Evolutionary conservation across 768 basidiomycete genomes (phyloP).

Genomic region (Calocera viscosa): DNA sequence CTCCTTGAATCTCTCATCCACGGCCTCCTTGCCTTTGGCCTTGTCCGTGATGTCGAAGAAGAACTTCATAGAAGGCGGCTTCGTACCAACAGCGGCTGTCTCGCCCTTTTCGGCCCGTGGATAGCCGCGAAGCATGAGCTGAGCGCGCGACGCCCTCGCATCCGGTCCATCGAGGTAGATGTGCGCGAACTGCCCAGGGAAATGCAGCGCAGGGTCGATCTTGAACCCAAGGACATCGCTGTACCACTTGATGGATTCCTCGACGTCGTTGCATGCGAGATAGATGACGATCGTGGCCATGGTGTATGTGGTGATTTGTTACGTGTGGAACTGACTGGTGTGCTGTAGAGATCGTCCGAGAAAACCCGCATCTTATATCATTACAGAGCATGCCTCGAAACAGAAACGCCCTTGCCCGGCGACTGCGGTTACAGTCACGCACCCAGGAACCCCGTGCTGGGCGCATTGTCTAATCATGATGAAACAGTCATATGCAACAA

Average conservation of each 20-base stretch:
- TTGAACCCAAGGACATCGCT: not conserved
- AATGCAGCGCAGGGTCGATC: not conserved
- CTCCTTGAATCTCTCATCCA: not conserved
- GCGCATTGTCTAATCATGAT: not conserved
- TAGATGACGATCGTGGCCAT: not conserved
- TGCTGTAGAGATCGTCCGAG: not conserved
- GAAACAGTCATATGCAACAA: not conserved
- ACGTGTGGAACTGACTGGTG: not conserved
- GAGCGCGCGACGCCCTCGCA: not conserved
- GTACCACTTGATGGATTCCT: not conserved
- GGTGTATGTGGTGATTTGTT: not conserved
- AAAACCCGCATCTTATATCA: not conserved
- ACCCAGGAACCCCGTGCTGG: not conserved
- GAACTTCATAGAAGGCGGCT: not conserved
- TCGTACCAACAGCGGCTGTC: not conserved
- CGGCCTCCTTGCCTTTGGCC: not conserved
- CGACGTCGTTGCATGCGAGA: slow-evolving; percentile 1
- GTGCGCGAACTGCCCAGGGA: not conserved
- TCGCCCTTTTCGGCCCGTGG: not conserved
- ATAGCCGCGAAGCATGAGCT: slow-evolving; percentile 2
- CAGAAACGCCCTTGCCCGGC: too few species aligned
- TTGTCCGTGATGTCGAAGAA: not conserved
- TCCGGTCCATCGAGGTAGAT: not conserved
- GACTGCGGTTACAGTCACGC: too few species aligned
- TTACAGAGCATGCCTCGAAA: too few species aligned